Base-by-base conservation (phyloP, 164 flowering plant species). In the Magnolia kwangsiensis region DNA sequence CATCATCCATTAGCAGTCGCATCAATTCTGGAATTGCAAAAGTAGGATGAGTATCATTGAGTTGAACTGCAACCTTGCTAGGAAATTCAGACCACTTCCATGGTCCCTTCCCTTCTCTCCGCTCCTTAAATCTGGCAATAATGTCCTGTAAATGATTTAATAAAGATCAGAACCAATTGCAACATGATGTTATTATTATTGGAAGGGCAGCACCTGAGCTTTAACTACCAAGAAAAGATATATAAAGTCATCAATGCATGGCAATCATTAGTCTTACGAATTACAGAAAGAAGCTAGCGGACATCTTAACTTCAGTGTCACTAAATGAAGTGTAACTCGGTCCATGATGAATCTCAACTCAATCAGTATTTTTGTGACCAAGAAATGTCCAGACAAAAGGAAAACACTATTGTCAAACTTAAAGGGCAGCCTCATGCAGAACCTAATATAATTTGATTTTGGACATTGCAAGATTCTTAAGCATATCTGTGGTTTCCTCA, bases 31-130 rank as follows among this genome's bases (percentile, higher is more conserved):
- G 98, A 84, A 96, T 90, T 77, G 98, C 91, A 79, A 96, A 93
- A 45, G 99, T 96, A 66, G 99, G 99, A 82, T 96, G 99, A 67
- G 99, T 96, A 79, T 96, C 99, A 87, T 96, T 96, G 74, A 96
- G 86, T 85, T 96, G 98, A 1, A 96, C 90, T 37, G 98, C 98
- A 59, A 94, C 98, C 81, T 91, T 96, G 82, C 80, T 88, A 18
- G 98, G 94, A 76, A 96, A 94, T 71, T 94, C 96, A 31, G 93
- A 90, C 99, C 99, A 94, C 37, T 80, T 66, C 86, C 87, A 74
- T 24, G 86, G 73, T 51, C 79, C 86, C 61, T 84, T 85, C 61
- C 82, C 90, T 72, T 66, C 77, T 77, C 79, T 89, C 80, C 99
- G 87, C 85, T 96, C 98, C 86, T 96, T 96, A 73, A 93, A 94